phyloP scores from a whole-genome alignment of 345 rosid species.

The Melaleuca alternifolia region DNA sequence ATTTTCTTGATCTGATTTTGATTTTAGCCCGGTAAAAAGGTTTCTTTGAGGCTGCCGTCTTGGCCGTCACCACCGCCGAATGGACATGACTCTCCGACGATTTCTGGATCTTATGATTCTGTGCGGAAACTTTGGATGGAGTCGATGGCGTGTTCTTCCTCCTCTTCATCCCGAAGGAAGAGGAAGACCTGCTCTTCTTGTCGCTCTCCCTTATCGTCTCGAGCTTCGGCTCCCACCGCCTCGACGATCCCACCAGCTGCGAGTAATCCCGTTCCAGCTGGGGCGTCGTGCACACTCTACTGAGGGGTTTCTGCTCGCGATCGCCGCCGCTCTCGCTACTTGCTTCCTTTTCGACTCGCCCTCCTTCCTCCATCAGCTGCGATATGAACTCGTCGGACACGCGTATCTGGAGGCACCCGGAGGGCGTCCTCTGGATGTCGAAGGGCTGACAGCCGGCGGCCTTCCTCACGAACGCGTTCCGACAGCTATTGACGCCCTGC shows the following conservation, averaged over 20 bases:
- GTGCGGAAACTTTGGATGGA: slow-evolving; percentile 3
- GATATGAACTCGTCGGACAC: slow-evolving; percentile 76
- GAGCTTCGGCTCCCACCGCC: slow-evolving; percentile 77
- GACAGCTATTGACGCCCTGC: neutral
- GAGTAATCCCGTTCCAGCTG: slow-evolving; percentile 57
- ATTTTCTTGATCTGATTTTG: slow-evolving; percentile 2
- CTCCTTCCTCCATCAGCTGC: slow-evolving; percentile 40
- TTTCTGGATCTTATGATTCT: neutral
- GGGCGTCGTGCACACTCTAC: slow-evolving; percentile 52
- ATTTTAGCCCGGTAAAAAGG: neutral
- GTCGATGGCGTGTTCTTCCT: slow-evolving; percentile 13
- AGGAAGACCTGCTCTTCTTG: slow-evolving; percentile 14
- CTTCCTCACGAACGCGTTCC: neutral
- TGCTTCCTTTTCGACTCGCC: neutral
- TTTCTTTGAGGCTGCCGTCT: neutral
- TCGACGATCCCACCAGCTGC: slow-evolving; percentile 45
- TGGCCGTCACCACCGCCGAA: neutral
- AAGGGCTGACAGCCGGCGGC: slow-evolving; percentile 27
- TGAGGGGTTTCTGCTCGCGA: neutral
- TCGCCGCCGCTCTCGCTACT: neutral
- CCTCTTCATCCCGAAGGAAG: slow-evolving; percentile 39
- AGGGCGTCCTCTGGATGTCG: slow-evolving; percentile 42
- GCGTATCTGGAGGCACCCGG: slow-evolving; percentile 49
- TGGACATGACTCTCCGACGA: slow-evolving; percentile 1
- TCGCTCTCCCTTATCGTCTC: slow-evolving; percentile 60